Base-by-base conservation (phyloP, 306 rosid species). In the Inga leiocalycina region DNA sequence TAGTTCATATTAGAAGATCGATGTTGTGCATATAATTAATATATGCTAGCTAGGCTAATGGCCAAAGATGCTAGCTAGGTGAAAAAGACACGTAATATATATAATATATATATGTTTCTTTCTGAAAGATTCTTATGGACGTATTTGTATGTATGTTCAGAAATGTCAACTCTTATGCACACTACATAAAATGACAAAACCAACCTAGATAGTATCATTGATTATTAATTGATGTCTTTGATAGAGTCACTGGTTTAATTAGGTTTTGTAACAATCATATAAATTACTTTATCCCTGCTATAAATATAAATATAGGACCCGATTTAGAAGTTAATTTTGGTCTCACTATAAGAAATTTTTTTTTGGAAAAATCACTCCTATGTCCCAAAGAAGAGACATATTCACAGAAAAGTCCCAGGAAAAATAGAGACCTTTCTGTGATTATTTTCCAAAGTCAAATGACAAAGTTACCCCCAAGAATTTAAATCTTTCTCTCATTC, bases 81-180 rank as follows among this genome's bases (percentile, higher is more conserved):
- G 27, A 82, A 87, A 87, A 84, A 64, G 46, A 54, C 10, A 43
- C 68, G 75, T 78, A 84, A 30, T 62, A 79, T 86, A 1, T 71
- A 78, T 88, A 77, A 30, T 61, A 79, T 86, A 1, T 71, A 78
- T 88, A 77, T 80, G 74, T 12, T 5, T 16, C n/a, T 4, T 19
- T 62, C 68, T 12, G 79, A 89, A 85, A 89, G 92, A 89, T 89
- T 89, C 90, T 69, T 76, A 43, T 49, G 51, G 52, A 22, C 16
- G 52, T 39, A 10, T 85, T 74, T 80, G 64, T 65, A 75, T 81
- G 24, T 8, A 8, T 8, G 30, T 59, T 48, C 4, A 79, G 74
- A 85, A 81, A 85, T 75, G 89, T 83, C 86, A 85, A 83, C 87
- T 79, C 88, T 81, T 70, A 75, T 81, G 75, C 35, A 71, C 52